These are phyloP conservation scores for Anthracocystis panici-leucophaei DNA, from an alignment of 1,284 basidiomycete species.

Conservation along the genomic window DNA sequence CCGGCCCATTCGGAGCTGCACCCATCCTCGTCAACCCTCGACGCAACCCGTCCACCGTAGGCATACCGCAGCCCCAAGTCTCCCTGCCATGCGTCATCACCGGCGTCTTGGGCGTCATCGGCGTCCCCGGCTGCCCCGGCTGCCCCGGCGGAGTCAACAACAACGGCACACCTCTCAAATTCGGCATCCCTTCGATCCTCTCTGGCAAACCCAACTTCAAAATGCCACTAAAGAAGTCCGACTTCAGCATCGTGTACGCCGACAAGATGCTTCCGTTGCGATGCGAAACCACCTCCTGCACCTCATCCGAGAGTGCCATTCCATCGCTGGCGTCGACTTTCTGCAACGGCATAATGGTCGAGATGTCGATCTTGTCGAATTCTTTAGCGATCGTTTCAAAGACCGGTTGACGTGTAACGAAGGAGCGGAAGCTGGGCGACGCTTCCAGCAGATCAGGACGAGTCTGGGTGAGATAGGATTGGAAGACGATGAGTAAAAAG, in stretches of 20 bases:
- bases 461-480: slow-evolving; percentile 89
- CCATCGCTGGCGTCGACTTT: slow-evolving; percentile 74
- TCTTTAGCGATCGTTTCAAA: slow-evolving; percentile 97
- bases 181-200: slow-evolving; percentile 67
- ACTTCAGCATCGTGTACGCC: slow-evolving; percentile 94
- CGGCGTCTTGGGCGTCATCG: slow-evolving; percentile 40
- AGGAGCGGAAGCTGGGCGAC: slow-evolving; percentile 62
- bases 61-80: slow-evolving; percentile 69
- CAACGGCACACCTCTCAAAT: slow-evolving; percentile 63
- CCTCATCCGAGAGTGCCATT: slow-evolving; percentile 75
- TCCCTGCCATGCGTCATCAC: slow-evolving; percentile 46
- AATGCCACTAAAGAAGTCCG: slow-evolving; percentile 83
- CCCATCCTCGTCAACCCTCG: slow-evolving; percentile 65
- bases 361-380: slow-evolving; percentile 81
- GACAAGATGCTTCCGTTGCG: slow-evolving; percentile 89
- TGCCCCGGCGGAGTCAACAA: slow-evolving; percentile 41
- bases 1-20: slow-evolving; percentile 48
- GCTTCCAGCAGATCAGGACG: slow-evolving; percentile 75
- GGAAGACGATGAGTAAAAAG: slow-evolving; percentile 92
- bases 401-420: slow-evolving; percentile 73
- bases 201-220: slow-evolving; percentile 60
- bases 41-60: slow-evolving; percentile 66
- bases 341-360: slow-evolving; percentile 86
- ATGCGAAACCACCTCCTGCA: slow-evolving; percentile 76
- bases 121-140: slow-evolving; percentile 23